Base-by-base conservation (phyloP, 2,329 filamentous ascomycete species). In the Colletotrichum australisinense region DNA sequence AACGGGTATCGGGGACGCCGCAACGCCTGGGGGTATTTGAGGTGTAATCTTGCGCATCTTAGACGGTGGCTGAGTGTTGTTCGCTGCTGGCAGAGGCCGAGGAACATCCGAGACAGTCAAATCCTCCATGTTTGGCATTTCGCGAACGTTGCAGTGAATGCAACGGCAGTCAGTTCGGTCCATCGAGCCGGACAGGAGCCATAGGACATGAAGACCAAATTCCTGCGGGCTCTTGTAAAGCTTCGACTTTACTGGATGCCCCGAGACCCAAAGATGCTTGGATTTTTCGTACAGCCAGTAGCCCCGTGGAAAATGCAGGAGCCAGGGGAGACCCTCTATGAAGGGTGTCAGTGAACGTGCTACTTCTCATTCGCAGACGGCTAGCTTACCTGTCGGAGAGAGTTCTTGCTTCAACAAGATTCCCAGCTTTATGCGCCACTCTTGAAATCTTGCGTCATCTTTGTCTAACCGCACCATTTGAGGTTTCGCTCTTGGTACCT, bases 161-260 rank as follows among this genome's bases (percentile, higher is more conserved):
- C 88, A 89, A 64, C 85, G 87, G 77, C 88, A 89, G 74, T 88
- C 85, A 57, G 77, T 82, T 59, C 86, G 85, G 76, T 87, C 85
- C 72, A 79, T 81, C 16, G 87, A 88, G 19, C 80, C 77, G 35
- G 87, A 87, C 8, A 87, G 79, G 2, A 89, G 83, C 87, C 87
- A 89, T 62, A 89, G 81, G 28, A 88, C 75, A 74, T 89, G 88
- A 9, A 87, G 80, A 5, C 84, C 86, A 72, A 89, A 88, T 74
- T 89, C 88, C 69, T 88, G 86, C 0, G 88, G 87, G 56, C 85
- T 87, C 77, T 86, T 88, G 77, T 86, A 89, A 5, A 87, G 80
- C 77, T 86, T 88, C 42, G 81, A 77, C 73, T 87, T 87, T 74
- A 84, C 80, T 5, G 86, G 86, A 70, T 87, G 87, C 9, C 86